A percentile compares a stretch with the other conserved stretches of the same genome.
Evolutionary conservation across 352 stramenopile genomes (phyloP).

Genomic region (Blastocystis sp.): DNA sequence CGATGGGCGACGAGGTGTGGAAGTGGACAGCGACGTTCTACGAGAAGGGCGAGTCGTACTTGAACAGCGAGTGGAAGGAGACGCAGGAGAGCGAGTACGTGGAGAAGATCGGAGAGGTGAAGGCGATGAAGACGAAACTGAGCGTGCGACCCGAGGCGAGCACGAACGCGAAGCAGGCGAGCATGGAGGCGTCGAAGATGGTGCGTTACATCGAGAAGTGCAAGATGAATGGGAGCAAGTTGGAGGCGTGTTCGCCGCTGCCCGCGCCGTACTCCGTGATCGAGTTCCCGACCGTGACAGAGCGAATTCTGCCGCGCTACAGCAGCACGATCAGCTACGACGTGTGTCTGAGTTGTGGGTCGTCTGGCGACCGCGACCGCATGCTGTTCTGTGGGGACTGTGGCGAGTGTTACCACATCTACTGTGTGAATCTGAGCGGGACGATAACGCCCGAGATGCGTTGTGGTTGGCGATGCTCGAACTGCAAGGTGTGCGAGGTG

Average conservation of each 20-base stretch:
- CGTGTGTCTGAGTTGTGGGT: slow-evolving; percentile 43
- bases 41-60: slow-evolving; percentile 1
- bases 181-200: slow-evolving; percentile 28
- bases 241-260: slow-evolving; percentile 10
- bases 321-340: background rate
- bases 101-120: background rate
- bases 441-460: slow-evolving; percentile 6
- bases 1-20: slow-evolving; percentile 37
- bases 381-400: slow-evolving; percentile 50
- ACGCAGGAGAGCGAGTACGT: background rate
- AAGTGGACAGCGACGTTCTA: slow-evolving; percentile 2
- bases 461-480: slow-evolving; percentile 18
- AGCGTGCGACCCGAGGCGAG: slow-evolving; percentile 1
- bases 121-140: slow-evolving; percentile 2
- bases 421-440: slow-evolving; percentile 25
- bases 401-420: slow-evolving; percentile 36
- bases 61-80: background rate
- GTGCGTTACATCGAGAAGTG: slow-evolving; percentile 20
- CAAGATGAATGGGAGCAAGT: background rate
- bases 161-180: slow-evolving; percentile 21
- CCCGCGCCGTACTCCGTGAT: slow-evolving; percentile 2
- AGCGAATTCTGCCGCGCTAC: background rate
- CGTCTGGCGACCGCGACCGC: slow-evolving; percentile 5
- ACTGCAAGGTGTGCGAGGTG: slow-evolving; percentile 47
- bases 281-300: background rate